Evolutionary conservation across 2,329 filamentous ascomycete genomes (phyloP).

Genomic region (Plenodomus biglobosus): DNA sequence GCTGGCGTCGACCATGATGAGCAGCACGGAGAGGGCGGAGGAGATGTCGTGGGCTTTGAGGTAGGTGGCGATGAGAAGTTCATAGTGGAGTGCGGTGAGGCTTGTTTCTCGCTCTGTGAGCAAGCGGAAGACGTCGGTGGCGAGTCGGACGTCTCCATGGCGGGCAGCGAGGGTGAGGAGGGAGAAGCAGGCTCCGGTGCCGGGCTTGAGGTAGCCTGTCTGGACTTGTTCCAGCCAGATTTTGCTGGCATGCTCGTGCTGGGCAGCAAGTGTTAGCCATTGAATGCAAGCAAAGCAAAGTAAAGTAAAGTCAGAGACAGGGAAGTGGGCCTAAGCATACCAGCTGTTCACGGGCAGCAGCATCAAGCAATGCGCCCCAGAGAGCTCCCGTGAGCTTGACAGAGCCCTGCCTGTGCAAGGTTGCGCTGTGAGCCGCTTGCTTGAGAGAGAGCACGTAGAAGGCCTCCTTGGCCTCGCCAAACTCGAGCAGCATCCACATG

Average conservation of each 20-base stretch:
- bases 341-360: conserved; percentile 66
- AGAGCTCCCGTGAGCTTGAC: conserved; percentile 64
- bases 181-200: conserved; percentile 66
- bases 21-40: conserved; percentile 68
- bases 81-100: conserved; percentile 72
- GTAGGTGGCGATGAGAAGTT: conserved; percentile 74
- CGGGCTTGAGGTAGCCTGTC: conserved; percentile 60
- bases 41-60: conserved; percentile 60
- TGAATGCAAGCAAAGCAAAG: no score
- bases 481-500: conserved; percentile 70
- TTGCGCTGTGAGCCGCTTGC: conserved; percentile 29
- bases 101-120: conserved; percentile 61
- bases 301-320: background rate
- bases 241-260: conserved; percentile 65
- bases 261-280: conserved; percentile 13
- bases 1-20: conserved; percentile 70
- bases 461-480: conserved; percentile 76
- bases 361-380: conserved; percentile 74
- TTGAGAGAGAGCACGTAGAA: conserved; percentile 61
- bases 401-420: conserved; percentile 44
- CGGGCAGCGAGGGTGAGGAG: conserved; percentile 72
- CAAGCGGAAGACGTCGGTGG: conserved; percentile 68
- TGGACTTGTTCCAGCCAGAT: conserved; percentile 72
- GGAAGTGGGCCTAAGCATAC: conserved; percentile 32
- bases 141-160: conserved; percentile 67